Percentiles rank a stretch among this genome's conserved stretches.
phyloP scores from a whole-genome alignment of 306 rosid species.

The Mimosa pudica region DNA sequence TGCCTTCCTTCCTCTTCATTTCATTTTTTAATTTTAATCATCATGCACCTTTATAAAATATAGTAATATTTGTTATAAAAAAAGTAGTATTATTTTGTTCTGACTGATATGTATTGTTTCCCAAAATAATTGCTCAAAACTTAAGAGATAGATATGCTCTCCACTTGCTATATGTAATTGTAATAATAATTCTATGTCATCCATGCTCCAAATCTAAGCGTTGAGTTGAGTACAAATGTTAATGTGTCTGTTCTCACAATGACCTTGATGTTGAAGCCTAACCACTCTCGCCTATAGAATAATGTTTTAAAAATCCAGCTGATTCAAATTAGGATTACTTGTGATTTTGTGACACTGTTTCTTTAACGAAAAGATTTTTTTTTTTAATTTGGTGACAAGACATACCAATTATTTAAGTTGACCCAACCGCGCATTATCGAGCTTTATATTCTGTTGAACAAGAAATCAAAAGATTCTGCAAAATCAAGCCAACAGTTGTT shows the following conservation, averaged over 20 bases:
- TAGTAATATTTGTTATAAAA: too few relatives aligned
- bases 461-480: neutral
- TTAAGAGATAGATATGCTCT: neutral
- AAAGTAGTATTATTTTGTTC: too few relatives aligned
- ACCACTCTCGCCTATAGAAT: constrained; percentile 1
- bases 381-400: neutral
- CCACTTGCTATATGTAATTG: neutral
- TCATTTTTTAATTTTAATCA: neutral
- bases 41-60: neutral
- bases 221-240: neutral
- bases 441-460: neutral
- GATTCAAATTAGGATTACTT: neutral
- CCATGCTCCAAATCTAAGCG: neutral
- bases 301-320: neutral
- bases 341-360: neutral
- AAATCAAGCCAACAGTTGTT: neutral
- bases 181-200: neutral
- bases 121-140: neutral
- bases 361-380: neutral
- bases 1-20: neutral
- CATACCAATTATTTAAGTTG: neutral
- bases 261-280: neutral
- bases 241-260: neutral
- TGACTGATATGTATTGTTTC: neutral
- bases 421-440: neutral